A percentile compares a stretch with the other conserved stretches of the same genome.
phyloP scores from a whole-genome alignment of 2,329 filamentous ascomycete genomes.

The Scolecobasidium constrictum region DNA sequence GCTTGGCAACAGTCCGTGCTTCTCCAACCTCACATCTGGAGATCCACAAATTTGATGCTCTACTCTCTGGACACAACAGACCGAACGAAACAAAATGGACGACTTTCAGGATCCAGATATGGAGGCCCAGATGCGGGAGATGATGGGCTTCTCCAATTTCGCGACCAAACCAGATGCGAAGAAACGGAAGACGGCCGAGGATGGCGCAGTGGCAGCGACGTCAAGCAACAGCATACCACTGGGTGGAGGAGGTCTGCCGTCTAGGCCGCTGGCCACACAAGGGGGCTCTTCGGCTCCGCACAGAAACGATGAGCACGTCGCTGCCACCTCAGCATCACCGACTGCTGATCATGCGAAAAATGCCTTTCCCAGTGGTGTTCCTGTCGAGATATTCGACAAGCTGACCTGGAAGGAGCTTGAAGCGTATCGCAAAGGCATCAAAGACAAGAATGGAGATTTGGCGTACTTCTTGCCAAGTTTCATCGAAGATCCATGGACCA shows the following conservation, averaged over 20 bases:
- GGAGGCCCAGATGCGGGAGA: neutral
- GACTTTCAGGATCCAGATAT: neutral
- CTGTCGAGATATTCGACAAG: conserved; percentile 3
- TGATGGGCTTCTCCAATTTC: neutral
- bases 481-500: conserved; percentile 62
- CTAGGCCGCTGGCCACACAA: too few species aligned
- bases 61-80: too few species aligned
- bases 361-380: neutral
- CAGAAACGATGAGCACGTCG: neutral
- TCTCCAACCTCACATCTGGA: too few species aligned
- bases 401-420: conserved; percentile 19
- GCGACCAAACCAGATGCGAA: neutral
- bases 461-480: conserved; percentile 60
- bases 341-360: neutral
- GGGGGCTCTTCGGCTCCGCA: too few species aligned
- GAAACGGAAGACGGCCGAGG: neutral
- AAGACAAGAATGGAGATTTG: conserved; percentile 46
- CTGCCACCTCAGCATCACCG: conserved; percentile 1
- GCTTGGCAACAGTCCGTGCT: too few species aligned
- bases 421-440: conserved; percentile 27
- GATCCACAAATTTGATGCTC: too few species aligned
- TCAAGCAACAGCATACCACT: too few species aligned
- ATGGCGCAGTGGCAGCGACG: neutral
- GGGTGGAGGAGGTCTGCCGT: too few species aligned
- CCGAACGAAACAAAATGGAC: too few species aligned